Evolutionary conservation across 2,329 filamentous ascomycete genomes (phyloP).

Genomic region (Pseudogymnoascus sp.): DNA sequence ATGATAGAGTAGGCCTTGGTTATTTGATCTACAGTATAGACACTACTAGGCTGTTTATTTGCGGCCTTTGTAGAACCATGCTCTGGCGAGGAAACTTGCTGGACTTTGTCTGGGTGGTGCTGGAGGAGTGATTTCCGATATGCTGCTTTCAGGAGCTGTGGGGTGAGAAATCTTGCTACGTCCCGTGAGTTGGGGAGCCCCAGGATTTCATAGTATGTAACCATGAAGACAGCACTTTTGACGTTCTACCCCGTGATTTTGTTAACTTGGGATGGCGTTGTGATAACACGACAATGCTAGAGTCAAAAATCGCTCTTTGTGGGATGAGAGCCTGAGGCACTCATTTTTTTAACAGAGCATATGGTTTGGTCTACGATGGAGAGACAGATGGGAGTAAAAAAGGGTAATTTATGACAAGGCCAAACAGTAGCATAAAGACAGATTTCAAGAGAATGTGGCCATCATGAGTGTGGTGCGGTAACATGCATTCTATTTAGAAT

Average conservation of each 20-base stretch:
- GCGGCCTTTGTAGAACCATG: conserved; percentile 4
- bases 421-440: neutral
- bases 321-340: conserved; percentile 8
- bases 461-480: neutral
- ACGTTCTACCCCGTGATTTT: neutral
- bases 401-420: neutral
- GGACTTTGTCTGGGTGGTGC: conserved; percentile 55
- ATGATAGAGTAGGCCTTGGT: conserved; percentile 49
- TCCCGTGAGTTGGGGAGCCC: conserved; percentile 43
- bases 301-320: neutral
- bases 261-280: neutral
- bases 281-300: neutral
- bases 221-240: conserved; percentile 14
- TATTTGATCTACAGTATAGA: conserved; percentile 55
- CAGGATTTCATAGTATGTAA: conserved; percentile 54
- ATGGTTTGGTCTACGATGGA: neutral
- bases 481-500: conserved; percentile 8
- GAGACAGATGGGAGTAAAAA: neutral
- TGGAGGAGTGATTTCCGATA: conserved; percentile 56
- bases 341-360: neutral
- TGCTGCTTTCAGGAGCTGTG: conserved; percentile 48
- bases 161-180: conserved; percentile 34
- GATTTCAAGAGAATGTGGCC: neutral
- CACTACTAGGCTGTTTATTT: conserved; percentile 19
- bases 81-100: conserved; percentile 13